Conservation (phyloP, 2,329 filamentous ascomycete species). For the Lachnellula arida region DNA sequence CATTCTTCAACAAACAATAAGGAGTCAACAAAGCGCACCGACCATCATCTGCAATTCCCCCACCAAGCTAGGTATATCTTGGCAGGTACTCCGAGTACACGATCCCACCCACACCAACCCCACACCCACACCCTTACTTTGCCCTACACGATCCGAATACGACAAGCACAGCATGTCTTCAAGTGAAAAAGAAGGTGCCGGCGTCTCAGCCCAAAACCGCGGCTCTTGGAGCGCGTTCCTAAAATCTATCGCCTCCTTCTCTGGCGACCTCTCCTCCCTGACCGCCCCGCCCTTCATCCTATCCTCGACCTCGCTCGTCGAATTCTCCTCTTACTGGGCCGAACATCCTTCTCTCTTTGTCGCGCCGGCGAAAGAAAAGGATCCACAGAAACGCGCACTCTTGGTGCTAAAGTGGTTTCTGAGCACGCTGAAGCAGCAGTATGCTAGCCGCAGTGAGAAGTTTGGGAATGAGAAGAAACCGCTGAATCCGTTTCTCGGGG, state of each 20-base stretch:
- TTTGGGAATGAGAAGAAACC: constrained; percentile 95
- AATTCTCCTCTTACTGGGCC: constrained; percentile 80
- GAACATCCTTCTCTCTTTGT: constrained; percentile 74
- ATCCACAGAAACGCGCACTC: constrained; percentile 76
- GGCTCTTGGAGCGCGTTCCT: constrained; percentile 31
- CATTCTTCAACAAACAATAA: too few species aligned
- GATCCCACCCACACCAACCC: constrained; percentile 3
- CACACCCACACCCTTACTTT: neutral
- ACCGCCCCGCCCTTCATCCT: constrained; percentile 81
- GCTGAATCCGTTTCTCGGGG: constrained; percentile 90
- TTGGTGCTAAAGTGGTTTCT: constrained; percentile 96
- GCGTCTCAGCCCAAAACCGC: constrained; percentile 29
- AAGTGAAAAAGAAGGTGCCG: constrained; percentile 29
- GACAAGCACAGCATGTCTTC: constrained; percentile 21
- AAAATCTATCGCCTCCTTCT: constrained; percentile 72
- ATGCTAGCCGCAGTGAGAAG: constrained; percentile 67
- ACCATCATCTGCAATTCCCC: too few species aligned
- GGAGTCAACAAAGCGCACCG: too few species aligned
- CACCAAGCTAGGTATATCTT: too few species aligned
- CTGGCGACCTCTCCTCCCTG: constrained; percentile 73
- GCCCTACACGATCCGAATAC: too few species aligned
- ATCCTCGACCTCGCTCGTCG: constrained; percentile 70
- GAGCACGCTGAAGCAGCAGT: constrained; percentile 85
- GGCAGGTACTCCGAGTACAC: too few species aligned
- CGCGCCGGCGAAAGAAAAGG: constrained; percentile 72